phyloP scores from a whole-genome alignment of 2,329 filamentous ascomycete species.

The Fusarium camptoceras region DNA sequence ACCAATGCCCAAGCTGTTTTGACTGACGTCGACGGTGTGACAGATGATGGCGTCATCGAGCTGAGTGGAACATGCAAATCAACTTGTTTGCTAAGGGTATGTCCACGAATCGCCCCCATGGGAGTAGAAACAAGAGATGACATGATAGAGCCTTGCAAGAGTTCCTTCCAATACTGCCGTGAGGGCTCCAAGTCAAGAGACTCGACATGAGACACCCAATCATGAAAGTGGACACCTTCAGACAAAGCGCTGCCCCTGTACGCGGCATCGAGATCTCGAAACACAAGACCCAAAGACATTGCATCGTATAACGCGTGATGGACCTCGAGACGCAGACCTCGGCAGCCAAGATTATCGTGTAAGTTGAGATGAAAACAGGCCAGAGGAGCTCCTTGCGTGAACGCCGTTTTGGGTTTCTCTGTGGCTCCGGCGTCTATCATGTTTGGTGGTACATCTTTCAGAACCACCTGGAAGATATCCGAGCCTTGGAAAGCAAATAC shows the following conservation, averaged over 20 bases:
- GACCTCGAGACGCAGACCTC: background rate
- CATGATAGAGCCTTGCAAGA: background rate
- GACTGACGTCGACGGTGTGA: background rate
- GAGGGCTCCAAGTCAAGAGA: background rate
- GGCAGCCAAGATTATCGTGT: background rate
- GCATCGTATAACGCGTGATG: conserved; percentile 2
- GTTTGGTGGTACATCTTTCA: background rate
- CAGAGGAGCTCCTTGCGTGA: background rate
- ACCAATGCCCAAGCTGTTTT: background rate
- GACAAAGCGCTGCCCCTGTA: background rate
- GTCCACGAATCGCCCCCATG: background rate
- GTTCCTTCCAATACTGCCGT: background rate
- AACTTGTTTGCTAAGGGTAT: background rate
- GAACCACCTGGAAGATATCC: background rate
- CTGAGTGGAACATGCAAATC: background rate
- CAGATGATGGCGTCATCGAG: background rate
- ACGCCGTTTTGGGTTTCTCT: background rate
- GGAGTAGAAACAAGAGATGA: background rate
- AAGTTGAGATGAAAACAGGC: background rate
- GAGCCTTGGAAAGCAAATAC: background rate
- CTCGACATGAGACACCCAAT: background rate
- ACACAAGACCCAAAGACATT: background rate
- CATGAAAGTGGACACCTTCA: background rate
- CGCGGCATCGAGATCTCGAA: background rate
- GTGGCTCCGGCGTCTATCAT: background rate